Conservation (phyloP, 148 eudicot species). For the Tetragonia tetragonoides region DNA sequence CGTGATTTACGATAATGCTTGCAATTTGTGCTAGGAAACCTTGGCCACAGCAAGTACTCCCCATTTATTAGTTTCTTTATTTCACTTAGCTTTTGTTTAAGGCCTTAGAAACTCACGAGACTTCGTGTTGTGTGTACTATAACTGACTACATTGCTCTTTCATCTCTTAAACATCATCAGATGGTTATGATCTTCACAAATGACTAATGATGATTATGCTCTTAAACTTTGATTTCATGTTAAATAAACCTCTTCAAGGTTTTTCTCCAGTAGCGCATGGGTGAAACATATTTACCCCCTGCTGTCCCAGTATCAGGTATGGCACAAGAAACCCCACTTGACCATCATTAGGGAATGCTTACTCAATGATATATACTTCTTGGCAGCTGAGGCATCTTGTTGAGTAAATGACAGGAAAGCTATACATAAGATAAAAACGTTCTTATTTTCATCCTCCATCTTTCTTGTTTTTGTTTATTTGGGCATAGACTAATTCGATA, state of each 20-base stretch:
- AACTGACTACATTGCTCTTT: constrained; percentile 27
- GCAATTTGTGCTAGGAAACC: constrained; percentile 30
- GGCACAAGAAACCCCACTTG: too few species aligned
- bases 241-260: constrained; percentile 6
- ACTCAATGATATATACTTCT: too few species aligned
- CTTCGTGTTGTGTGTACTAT: constrained; percentile 33
- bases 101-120: constrained; percentile 17
- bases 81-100: constrained; percentile 22
- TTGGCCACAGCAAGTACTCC: constrained; percentile 18
- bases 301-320: too few species aligned
- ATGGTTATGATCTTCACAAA: constrained; percentile 21
- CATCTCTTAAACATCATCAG: constrained; percentile 14
- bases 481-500: too few species aligned
- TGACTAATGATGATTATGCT: constrained; percentile 26
- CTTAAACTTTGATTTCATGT: constrained; percentile 1
- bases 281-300: background rate
- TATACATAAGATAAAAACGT: too few species aligned
- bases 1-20: constrained; percentile 34
- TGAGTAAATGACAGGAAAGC: too few species aligned
- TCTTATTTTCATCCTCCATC: too few species aligned
- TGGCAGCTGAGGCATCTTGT: too few species aligned
- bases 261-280: background rate
- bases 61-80: constrained; percentile 24
- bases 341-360: too few species aligned
- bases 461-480: too few species aligned